phyloP scores from a whole-genome alignment of 2,329 filamentous ascomycete genomes.

The Claviceps sp. region DNA sequence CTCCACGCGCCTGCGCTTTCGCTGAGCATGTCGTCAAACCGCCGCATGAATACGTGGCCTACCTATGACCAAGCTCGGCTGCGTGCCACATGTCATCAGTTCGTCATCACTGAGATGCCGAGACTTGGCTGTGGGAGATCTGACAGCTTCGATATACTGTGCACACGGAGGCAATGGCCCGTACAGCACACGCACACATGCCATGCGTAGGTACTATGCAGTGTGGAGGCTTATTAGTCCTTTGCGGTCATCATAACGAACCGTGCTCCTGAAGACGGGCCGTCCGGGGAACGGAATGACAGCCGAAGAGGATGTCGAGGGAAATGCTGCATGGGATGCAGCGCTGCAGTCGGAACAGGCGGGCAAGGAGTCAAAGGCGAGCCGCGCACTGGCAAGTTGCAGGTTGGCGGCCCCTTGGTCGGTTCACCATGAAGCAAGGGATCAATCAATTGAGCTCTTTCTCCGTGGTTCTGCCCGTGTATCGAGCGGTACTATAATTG shows the following conservation, averaged over 20 bases:
- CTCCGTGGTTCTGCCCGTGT: not conserved
- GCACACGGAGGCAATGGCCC: not conserved
- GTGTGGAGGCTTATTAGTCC: not conserved
- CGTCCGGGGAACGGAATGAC: slow-evolving; percentile 4
- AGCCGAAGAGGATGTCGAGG: slow-evolving; percentile 2
- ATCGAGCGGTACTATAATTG: not conserved
- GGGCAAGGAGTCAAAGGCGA: not conserved
- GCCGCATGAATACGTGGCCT: not conserved
- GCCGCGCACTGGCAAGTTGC: not conserved
- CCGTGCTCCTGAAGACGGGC: slow-evolving; percentile 5
- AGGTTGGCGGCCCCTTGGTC: not conserved
- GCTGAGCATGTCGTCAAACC: not conserved
- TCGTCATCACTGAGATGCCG: not conserved
- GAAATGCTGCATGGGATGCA: slow-evolving; percentile 4
- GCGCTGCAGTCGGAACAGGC: not conserved
- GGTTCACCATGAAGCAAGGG: not conserved
- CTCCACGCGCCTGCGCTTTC: not conserved
- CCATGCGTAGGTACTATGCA: not conserved
- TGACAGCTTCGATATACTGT: not conserved
- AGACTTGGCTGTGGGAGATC: not conserved
- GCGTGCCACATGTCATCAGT: not conserved
- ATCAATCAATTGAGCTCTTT: not conserved
- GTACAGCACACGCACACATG: not conserved
- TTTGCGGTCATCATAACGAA: not conserved
- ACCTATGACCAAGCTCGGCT: not conserved